Percentiles rank a stretch among this genome's conserved stretches.
Conservation (phyloP, 768 basidiomycete species). For the Tricholoma sp. region DNA sequence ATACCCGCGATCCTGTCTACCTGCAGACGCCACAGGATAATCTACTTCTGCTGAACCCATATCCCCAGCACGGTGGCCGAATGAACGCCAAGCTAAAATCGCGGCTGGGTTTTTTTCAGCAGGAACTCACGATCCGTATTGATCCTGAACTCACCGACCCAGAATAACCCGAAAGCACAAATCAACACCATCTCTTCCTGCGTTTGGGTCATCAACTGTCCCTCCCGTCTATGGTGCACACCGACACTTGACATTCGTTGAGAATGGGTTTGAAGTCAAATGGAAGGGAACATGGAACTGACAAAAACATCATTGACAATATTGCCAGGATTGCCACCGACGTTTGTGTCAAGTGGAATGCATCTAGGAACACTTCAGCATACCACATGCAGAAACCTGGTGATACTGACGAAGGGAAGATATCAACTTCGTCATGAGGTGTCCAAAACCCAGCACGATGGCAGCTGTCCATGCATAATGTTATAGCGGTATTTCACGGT, state of each 20-base stretch:
- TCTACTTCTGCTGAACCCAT: constrained; percentile 16
- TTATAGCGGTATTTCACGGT: background rate
- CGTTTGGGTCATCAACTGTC: constrained; percentile 56
- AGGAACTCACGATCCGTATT: constrained; percentile 1
- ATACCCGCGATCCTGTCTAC: constrained; percentile 13
- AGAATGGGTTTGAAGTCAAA: background rate
- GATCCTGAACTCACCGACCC: constrained; percentile 54
- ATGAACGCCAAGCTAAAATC: constrained; percentile 41
- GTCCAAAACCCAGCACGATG: constrained; percentile 42
- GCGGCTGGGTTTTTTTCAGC: constrained; percentile 24
- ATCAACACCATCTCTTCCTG: constrained; percentile 77
- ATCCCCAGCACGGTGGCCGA: constrained; percentile 23
- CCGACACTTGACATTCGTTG: constrained; percentile 40
- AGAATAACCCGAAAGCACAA: constrained; percentile 66
- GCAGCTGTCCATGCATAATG: constrained; percentile 29
- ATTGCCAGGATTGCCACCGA: constrained; percentile 67
- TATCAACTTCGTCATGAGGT: constrained; percentile 47
- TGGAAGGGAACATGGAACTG: constrained; percentile 20
- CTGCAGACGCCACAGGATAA: constrained; percentile 6
- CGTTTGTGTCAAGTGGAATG: constrained; percentile 67
- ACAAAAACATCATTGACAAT: constrained; percentile 62
- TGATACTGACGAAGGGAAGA: constrained; percentile 36
- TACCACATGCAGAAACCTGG: background rate
- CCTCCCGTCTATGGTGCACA: constrained; percentile 60
- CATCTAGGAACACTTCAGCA: constrained; percentile 32